Evolutionary conservation across 257 asterid species (phyloP).

Genomic region (Rehmannia glutinosa): DNA sequence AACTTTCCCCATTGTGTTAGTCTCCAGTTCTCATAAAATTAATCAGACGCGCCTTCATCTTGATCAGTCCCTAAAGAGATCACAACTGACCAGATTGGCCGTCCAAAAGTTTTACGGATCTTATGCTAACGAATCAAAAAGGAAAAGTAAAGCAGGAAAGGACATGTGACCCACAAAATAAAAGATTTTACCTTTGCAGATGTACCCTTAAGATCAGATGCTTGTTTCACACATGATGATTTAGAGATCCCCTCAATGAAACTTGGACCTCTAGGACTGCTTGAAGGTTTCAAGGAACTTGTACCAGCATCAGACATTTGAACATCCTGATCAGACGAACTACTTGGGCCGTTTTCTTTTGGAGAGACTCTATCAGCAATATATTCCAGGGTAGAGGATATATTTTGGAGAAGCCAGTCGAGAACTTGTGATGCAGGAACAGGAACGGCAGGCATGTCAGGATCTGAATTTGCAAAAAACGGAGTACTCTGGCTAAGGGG

Average conservation of each 20-base stretch:
- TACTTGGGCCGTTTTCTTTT: constrained; percentile 74
- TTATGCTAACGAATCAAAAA: not conserved
- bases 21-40: constrained; percentile 6
- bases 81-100: not conserved
- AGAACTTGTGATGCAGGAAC: constrained; percentile 86
- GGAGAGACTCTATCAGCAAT: constrained; percentile 72
- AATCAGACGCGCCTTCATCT: no score
- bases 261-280: constrained; percentile 71
- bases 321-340: constrained; percentile 69
- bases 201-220: constrained; percentile 86
- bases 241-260: constrained; percentile 90
- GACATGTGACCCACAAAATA: not conserved
- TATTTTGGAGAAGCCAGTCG: constrained; percentile 80
- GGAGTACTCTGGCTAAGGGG: constrained; percentile 87
- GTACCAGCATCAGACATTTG: constrained; percentile 71
- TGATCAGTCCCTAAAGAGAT: no score
- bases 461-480: constrained; percentile 90
- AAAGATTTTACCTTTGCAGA: constrained; percentile 58
- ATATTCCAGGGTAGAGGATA: constrained; percentile 71
- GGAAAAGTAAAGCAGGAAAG: not conserved
- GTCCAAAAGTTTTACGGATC: not conserved
- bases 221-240: constrained; percentile 80
- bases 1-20: not conserved
- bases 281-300: constrained; percentile 44
- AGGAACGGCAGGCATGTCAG: constrained; percentile 97